phyloP scores from a whole-genome alignment of 192 early-diverging fungal species.

The Gaertneriomyces semiglobifer region DNA sequence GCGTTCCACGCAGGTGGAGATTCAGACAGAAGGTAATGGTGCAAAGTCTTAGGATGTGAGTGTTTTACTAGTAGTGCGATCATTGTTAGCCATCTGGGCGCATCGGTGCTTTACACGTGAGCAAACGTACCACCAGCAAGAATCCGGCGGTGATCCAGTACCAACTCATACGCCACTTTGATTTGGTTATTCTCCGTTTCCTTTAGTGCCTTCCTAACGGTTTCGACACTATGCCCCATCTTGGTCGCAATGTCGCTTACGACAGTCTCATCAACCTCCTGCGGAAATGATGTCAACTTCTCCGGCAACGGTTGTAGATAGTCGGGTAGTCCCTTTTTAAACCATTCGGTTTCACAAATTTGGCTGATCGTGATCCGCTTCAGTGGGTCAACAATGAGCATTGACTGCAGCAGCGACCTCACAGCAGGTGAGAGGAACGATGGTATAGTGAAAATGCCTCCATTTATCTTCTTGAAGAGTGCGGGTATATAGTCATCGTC shows the following conservation, averaged over 20 bases:
- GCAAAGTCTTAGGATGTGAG: conserved; percentile 54
- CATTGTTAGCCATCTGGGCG: no score
- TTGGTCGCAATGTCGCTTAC: conserved; percentile 77
- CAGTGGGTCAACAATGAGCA: conserved; percentile 94
- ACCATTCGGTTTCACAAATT: conserved; percentile 87
- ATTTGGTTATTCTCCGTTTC: conserved; percentile 88
- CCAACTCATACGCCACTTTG: conserved; percentile 94
- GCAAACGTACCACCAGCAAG: conserved; percentile 43
- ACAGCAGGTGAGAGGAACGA: conserved; percentile 81
- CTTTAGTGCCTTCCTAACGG: conserved; percentile 71
- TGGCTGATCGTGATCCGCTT: conserved; percentile 91
- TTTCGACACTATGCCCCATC: conserved; percentile 67
- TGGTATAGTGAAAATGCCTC: conserved; percentile 89
- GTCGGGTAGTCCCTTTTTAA: conserved; percentile 83
- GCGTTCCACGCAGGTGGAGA: conserved; percentile 74
- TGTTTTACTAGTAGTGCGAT: conserved; percentile 27
- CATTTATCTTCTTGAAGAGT: conserved; percentile 87
- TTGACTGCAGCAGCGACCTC: conserved; percentile 75
- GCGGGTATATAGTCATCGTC: conserved; percentile 92
- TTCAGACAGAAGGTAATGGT: conserved; percentile 57
- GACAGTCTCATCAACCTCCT: conserved; percentile 78
- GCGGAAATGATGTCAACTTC: conserved; percentile 37
- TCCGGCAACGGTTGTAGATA: conserved; percentile 83
- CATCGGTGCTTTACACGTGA: not conserved
- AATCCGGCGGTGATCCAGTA: conserved; percentile 73